Percentiles rank a stretch among this genome's conserved stretches.
Conservation (phyloP, 2,329 filamentous ascomycete genomes). For the Pseudovirgaria hyperparasitica region DNA sequence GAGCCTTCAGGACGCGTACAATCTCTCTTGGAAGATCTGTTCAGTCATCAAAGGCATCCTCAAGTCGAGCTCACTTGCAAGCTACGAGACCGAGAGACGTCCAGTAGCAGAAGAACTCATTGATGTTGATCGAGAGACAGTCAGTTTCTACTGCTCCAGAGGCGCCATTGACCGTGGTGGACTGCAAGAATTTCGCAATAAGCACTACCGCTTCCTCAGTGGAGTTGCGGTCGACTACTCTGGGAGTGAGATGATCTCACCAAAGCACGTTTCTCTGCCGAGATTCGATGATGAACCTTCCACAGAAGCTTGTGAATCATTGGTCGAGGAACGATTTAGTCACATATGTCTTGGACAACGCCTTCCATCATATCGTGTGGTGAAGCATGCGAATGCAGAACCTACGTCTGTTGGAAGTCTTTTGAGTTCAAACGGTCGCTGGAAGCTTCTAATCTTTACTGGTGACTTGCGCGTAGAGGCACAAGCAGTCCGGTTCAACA, state of each 20-base stretch:
- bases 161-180: constrained; percentile 44
- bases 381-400: too few species aligned
- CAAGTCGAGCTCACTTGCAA: constrained; percentile 32
- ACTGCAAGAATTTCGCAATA: constrained; percentile 50
- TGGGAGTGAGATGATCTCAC: constrained; percentile 40
- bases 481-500: constrained; percentile 34
- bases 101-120: constrained; percentile 55
- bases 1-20: constrained; percentile 53
- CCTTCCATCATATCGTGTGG: too few species aligned
- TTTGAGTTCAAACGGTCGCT: too few species aligned
- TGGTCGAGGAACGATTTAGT: too few species aligned
- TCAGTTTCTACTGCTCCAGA: constrained; percentile 34
- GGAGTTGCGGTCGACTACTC: constrained; percentile 48
- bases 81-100: constrained; percentile 42
- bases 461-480: constrained; percentile 38
- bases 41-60: constrained; percentile 33
- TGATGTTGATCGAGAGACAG: constrained; percentile 36
- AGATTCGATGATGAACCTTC: constrained; percentile 34
- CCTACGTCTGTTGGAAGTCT: too few species aligned
- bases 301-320: constrained; percentile 48
- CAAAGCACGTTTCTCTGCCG: too few species aligned
- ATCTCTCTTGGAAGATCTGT: constrained; percentile 45
- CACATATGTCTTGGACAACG: too few species aligned
- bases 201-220: constrained; percentile 47
- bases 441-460: too few species aligned